Base-by-base conservation (phyloP, 495 filamentous ascomycete genomes). In the Penicillium soppii region DNA sequence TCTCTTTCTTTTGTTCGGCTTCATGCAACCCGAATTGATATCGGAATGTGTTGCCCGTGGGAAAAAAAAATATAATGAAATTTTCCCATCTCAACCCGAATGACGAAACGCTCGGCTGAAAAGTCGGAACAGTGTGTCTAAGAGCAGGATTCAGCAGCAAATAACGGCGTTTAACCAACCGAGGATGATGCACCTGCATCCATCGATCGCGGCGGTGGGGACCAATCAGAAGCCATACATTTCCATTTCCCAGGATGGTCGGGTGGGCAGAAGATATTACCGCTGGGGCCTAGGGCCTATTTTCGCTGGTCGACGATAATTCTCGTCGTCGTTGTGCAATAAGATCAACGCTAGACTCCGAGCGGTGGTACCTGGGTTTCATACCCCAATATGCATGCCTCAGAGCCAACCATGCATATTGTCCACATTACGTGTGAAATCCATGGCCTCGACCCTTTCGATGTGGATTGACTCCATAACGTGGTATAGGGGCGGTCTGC, bases 211-310 rank as follows among this genome's bases (percentile, higher is more conserved):
- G 62, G 62, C 62, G 62, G 52, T 43, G 15, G 17, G 21, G 52
- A 41, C 70, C 70, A 73, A 73, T 73, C 59, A 70, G 23, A 37
- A 17, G 1, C n/a, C 37, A 0, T 22, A 40, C n/a, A 59, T 47
- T 58, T 57, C 32, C 15, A 52, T 42, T 47, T 68, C 57, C 57
- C 54, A 46, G 35, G 22, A 37, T 50, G 19, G 13, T 51, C 53
- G 56, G 53, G 61, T 68, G 67, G 67, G 65, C 65, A 62, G 65
- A 71, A 71, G 54, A 55, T 62, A 73, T 70, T 70, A 60, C 70
- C 70, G 68, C 63, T 56, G 50, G 59, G 44, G 45, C 57, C 38
- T 43, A 35, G 32, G 36, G 25, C 35, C 36, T 30, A n/a, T 48
- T 54, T 53, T 61, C 37, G 36, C 53, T 44, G 40, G 27, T 43